Percentiles rank a stretch among this genome's conserved stretches.
phyloP scores from a whole-genome alignment of 768 basidiomycete genomes.

The Dendrothele bispora region DNA sequence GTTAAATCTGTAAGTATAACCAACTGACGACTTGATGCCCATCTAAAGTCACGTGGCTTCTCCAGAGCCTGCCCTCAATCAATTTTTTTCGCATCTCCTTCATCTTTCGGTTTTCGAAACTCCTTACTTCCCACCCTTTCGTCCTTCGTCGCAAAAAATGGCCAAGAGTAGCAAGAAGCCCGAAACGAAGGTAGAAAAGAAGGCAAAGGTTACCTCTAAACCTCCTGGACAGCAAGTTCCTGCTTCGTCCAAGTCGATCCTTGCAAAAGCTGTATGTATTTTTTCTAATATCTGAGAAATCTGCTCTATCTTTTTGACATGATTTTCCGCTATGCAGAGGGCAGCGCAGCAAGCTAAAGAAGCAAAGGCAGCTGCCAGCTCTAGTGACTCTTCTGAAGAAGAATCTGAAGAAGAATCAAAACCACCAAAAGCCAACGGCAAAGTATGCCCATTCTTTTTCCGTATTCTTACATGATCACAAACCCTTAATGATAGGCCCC shows the following conservation, averaged over 20 bases:
- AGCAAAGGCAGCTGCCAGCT: slow-evolving; percentile 20
- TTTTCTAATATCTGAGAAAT: too few species aligned
- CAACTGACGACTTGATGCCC: neutral
- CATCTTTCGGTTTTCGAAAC: too few species aligned
- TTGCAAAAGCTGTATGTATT: slow-evolving; percentile 38
- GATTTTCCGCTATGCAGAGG: neutral
- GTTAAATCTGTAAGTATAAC: neutral
- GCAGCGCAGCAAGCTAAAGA: slow-evolving; percentile 22
- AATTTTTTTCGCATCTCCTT: too few species aligned
- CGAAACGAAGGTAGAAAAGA: slow-evolving; percentile 44
- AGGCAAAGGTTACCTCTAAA: slow-evolving; percentile 28
- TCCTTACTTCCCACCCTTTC: too few species aligned
- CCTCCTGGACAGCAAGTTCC: slow-evolving; percentile 23
- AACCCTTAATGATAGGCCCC: slow-evolving; percentile 23
- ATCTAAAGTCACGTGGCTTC: too few species aligned
- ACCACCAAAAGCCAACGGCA: slow-evolving; percentile 11
- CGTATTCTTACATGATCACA: slow-evolving; percentile 15
- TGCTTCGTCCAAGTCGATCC: slow-evolving; percentile 41
- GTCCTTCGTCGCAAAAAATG: too few species aligned
- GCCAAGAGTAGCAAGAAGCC: slow-evolving; percentile 12
- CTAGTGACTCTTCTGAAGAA: slow-evolving; percentile 15
- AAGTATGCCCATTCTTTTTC: slow-evolving; percentile 5
- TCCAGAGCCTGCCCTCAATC: neutral
- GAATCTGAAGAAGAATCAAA: slow-evolving; percentile 23
- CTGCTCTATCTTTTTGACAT: slow-evolving; percentile 1